Evolutionary conservation across 768 basidiomycete species (phyloP).

Genomic region (Kwoniella sp.): DNA sequence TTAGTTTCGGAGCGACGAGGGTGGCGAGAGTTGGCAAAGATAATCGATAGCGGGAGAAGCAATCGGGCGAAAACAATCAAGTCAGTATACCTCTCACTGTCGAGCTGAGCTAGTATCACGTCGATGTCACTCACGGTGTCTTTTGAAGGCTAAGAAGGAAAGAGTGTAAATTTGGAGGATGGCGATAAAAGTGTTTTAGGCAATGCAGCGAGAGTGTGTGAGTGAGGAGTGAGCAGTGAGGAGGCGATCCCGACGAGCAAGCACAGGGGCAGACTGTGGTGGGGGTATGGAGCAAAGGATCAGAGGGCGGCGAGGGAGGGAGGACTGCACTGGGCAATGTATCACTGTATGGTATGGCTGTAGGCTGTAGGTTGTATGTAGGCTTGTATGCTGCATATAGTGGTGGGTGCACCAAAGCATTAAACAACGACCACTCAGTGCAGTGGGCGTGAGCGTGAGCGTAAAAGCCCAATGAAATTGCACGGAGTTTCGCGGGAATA

Average conservation of each 20-base stretch:
- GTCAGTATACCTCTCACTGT: conserved; percentile 1
- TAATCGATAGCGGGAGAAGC: not conserved
- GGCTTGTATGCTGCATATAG: conserved; percentile 2
- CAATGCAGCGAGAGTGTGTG: conserved; percentile 4
- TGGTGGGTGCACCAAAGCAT: no score
- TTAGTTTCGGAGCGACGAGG: not conserved
- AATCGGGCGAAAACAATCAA: not conserved
- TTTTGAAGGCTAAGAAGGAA: conserved; percentile 19
- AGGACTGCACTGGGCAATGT: no score
- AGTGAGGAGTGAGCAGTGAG: not conserved
- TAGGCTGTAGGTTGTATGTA: not conserved
- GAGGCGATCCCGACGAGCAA: not conserved
- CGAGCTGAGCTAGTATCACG: not conserved
- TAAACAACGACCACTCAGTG: no score
- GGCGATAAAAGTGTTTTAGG: not conserved
- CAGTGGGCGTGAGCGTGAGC: no score
- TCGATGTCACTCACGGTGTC: conserved; percentile 20
- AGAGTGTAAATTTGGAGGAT: conserved; percentile 5
- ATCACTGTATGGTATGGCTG: no score
- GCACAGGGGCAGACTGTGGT: not conserved
- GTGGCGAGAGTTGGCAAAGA: not conserved
- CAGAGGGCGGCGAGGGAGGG: not conserved
- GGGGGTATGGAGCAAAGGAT: not conserved
- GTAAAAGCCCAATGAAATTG: no score
- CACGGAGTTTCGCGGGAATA: conserved; percentile 22